Base-by-base conservation (phyloP, 495 filamentous ascomycete genomes). In the Acidiella bohemica region DNA sequence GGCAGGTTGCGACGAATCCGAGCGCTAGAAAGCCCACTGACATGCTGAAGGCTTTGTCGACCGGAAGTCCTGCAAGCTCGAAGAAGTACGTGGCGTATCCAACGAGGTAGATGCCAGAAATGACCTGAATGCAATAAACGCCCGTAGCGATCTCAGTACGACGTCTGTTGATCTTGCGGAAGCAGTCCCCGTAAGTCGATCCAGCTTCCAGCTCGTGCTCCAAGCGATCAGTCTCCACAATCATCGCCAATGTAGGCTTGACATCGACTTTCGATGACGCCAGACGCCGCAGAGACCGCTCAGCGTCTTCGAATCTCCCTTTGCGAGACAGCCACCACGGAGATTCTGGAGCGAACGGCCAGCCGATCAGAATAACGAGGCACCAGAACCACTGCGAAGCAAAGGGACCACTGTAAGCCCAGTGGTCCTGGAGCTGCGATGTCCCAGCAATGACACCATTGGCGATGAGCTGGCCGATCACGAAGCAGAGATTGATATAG, bases 21-120 rank as follows among this genome's bases (percentile, higher is more conserved):
- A 75, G 57, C 3, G 57, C 67, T 25, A 59, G 56, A 9, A 53
- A 54, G 19, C 58, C 68, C 3, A 68, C 36, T 12, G 41, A 43
- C 56, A 61, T 58, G 40, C 54, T 50, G 46, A 64, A 59, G 3
- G 52, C 55, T 26, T 59, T 52, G 20, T 52, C 42, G 13, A 50
- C 36, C 1, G 45, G 43, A 5, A 64, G 49, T 9, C 83, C 83
- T 4, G 83, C 82, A 47, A 80, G 77, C 42, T 75, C 61, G 36
- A 84, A 63, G 61, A 87, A 90, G 53, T 85, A 78, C 21, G 78
- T 84, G 5, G 77, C 81, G 54, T 84, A 90, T 47, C 80, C 80
- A 33, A 77, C 81, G 54, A 92, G 83, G 2, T 78, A 76, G 54
- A 81, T 81, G 30, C 83, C 83, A 44, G 75, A 76, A 1, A 88